Conservation (phyloP, 2,329 filamentous ascomycete species). For the Penicillium brevicompactum region DNA sequence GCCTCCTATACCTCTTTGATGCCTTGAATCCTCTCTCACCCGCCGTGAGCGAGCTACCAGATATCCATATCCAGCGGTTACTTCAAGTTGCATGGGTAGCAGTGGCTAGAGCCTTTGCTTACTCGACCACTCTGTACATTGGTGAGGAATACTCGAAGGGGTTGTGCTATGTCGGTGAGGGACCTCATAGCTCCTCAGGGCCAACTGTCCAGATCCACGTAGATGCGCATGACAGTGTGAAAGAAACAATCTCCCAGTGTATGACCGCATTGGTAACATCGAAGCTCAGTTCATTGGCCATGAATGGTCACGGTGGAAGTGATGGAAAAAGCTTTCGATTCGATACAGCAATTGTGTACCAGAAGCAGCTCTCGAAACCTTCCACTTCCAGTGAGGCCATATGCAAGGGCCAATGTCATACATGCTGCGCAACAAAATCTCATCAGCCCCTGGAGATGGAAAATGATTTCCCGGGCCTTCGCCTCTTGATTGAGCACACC, state of each 20-base stretch:
- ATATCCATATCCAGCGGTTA: conserved; percentile 16
- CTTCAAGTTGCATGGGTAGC: conserved; percentile 16
- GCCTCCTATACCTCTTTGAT: conserved; percentile 11
- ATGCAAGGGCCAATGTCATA: conserved; percentile 1
- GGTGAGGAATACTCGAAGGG: conserved; percentile 11
- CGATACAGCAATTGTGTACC: conserved; percentile 8
- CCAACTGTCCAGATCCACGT: conserved; percentile 9
- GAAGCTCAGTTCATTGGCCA: not conserved
- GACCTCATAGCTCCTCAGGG: not conserved
- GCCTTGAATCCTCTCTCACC: not conserved
- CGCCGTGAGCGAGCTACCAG: conserved; percentile 1
- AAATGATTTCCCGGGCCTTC: not conserved
- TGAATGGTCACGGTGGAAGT: not conserved
- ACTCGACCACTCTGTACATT: conserved; percentile 13
- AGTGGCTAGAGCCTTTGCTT: conserved; percentile 5
- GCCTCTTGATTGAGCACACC: conserved; percentile 8
- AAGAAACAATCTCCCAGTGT: conserved; percentile 6
- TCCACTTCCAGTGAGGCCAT: not conserved
- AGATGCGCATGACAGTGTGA: conserved; percentile 11
- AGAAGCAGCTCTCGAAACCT: not conserved
- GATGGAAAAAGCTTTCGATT: not conserved
- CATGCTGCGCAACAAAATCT: conserved; percentile 3
- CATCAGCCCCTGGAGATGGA: not conserved
- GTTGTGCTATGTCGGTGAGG: conserved; percentile 10
- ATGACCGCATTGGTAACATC: not conserved